phyloP scores from a whole-genome alignment of 2,329 filamentous ascomycete species.

The Zarea fungicola region DNA sequence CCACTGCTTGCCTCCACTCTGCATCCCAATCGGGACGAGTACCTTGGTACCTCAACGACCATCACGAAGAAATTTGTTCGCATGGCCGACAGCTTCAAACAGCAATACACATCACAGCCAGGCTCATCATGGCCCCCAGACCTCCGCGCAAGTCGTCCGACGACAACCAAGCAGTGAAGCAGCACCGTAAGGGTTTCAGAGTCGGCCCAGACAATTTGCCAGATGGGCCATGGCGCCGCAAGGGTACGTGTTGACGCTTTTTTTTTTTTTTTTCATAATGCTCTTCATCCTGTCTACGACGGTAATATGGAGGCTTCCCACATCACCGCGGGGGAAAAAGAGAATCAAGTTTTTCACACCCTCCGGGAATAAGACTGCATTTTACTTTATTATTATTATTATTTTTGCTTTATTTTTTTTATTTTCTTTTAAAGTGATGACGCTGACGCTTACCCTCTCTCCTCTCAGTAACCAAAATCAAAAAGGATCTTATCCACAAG shows the following conservation, averaged over 20 bases:
- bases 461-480: slow-evolving; percentile 73
- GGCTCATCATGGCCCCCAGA: slow-evolving; percentile 27
- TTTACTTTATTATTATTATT: too few species aligned
- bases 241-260: slow-evolving; percentile 40
- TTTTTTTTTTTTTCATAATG: neutral
- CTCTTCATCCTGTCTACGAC: too few species aligned
- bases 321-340: too few species aligned
- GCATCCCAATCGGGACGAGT: slow-evolving; percentile 5
- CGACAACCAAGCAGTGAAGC: slow-evolving; percentile 39
- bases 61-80: neutral
- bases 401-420: neutral
- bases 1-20: slow-evolving; percentile 3
- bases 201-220: slow-evolving; percentile 88
- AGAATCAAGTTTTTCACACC: too few species aligned
- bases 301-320: too few species aligned
- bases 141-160: slow-evolving; percentile 29
- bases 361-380: too few species aligned
- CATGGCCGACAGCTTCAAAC: neutral
- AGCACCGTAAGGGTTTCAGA: slow-evolving; percentile 66
- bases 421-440: neutral
- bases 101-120: neutral
- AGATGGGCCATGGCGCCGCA: slow-evolving; percentile 81
- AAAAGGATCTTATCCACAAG: slow-evolving; percentile 81
- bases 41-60: neutral
- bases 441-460: slow-evolving; percentile 2